These are phyloP conservation scores for Apiospora malaysiana DNA, from an alignment of 2,329 filamentous ascomycete genomes.

Conservation along the genomic window DNA sequence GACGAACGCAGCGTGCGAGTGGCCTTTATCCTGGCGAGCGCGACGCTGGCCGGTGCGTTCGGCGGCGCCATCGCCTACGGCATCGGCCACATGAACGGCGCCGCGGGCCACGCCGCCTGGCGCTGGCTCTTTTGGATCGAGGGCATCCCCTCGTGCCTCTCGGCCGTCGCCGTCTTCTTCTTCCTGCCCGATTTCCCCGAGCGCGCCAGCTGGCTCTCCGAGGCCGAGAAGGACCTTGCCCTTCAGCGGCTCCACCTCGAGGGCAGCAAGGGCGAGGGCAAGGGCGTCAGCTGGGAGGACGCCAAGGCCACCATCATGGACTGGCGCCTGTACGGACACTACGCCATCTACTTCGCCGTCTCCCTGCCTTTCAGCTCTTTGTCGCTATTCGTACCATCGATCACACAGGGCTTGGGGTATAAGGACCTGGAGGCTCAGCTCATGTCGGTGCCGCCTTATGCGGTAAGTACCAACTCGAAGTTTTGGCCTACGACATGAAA, in stretches of 20 bases:
- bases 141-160: slow-evolving; percentile 51
- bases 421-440: slow-evolving; percentile 57
- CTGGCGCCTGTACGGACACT: slow-evolving; percentile 69
- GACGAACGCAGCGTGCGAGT: slow-evolving; percentile 75
- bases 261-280: slow-evolving; percentile 61
- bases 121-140: slow-evolving; percentile 67
- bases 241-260: slow-evolving; percentile 47
- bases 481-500: background rate
- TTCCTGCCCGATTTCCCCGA: slow-evolving; percentile 71
- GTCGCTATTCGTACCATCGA: slow-evolving; percentile 61
- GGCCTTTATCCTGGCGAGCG: slow-evolving; percentile 71
- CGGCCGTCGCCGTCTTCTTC: slow-evolving; percentile 64
- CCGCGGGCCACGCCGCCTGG: slow-evolving; percentile 69
- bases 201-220: slow-evolving; percentile 65
- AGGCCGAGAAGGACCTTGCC: slow-evolving; percentile 63
- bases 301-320: slow-evolving; percentile 71
- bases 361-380: slow-evolving; percentile 38
- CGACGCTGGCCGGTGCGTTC: slow-evolving; percentile 73
- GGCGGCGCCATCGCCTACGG: slow-evolving; percentile 78
- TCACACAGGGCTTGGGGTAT: slow-evolving; percentile 47
- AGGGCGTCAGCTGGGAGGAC: slow-evolving; percentile 67
- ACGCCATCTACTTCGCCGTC: slow-evolving; percentile 52
- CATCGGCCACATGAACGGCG: slow-evolving; percentile 74
- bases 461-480: slow-evolving; percentile 27
- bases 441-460: slow-evolving; percentile 70